Percentiles rank a stretch among this genome's conserved stretches.
These are phyloP conservation scores for Butyriboletus loyo DNA, from an alignment of 768 basidiomycete species.

Conservation along the genomic window DNA sequence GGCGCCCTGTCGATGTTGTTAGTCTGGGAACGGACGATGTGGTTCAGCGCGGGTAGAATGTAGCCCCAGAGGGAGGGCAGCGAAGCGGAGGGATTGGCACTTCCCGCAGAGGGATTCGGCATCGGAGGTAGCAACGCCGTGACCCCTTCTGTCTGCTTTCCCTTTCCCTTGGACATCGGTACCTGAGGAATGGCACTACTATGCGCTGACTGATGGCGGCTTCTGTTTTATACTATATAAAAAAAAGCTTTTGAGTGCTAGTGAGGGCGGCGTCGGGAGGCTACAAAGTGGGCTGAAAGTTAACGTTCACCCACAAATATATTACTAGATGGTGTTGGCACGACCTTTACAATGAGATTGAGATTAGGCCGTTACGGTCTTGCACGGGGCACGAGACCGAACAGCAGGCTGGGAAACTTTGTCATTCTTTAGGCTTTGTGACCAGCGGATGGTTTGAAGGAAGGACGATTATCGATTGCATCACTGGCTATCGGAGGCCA, in stretches of 20 bases:
- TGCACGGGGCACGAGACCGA: slow-evolving; percentile 5
- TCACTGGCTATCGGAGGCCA: not conserved
- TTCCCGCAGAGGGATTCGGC: slow-evolving; percentile 56
- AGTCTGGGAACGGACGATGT: slow-evolving; percentile 69
- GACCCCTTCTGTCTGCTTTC: slow-evolving; percentile 23
- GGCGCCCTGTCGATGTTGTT: slow-evolving; percentile 62
- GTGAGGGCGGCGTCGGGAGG: slow-evolving; percentile 6
- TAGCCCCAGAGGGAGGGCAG: slow-evolving; percentile 73
- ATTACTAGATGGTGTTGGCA: slow-evolving; percentile 4
- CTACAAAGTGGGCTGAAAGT: not conserved
- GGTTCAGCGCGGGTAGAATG: slow-evolving; percentile 69
- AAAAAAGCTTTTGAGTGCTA: slow-evolving; percentile 4
- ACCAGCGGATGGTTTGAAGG: not conserved
- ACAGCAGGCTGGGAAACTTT: slow-evolving; percentile 8
- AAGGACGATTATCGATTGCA: not conserved
- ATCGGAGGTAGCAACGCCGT: slow-evolving; percentile 33
- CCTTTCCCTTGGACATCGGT: slow-evolving; percentile 32
- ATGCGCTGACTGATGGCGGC: not conserved
- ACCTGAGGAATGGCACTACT: not conserved
- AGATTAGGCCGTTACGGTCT: slow-evolving; percentile 1
- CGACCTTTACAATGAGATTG: slow-evolving; percentile 2
- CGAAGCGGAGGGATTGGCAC: slow-evolving; percentile 72
- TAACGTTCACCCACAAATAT: slow-evolving; percentile 3
- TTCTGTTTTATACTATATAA: not conserved
- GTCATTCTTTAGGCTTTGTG: not conserved